Evolutionary conservation across 257 asterid genomes (phyloP), one percentile per base, ranked within the genome.

Genomic region (Capsicum rhomboideum): DNA sequence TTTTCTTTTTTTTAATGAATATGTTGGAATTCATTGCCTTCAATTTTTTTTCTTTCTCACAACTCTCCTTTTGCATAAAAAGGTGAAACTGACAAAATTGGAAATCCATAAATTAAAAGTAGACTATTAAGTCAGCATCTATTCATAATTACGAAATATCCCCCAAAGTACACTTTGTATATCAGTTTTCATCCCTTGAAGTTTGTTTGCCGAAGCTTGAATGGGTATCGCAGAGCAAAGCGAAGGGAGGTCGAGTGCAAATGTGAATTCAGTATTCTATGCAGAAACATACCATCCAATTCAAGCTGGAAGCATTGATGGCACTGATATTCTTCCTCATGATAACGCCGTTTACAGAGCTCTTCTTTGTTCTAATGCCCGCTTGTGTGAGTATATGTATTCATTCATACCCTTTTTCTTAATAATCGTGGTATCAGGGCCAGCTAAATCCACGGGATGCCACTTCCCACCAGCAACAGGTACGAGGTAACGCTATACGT

Each of bases 231-330:
- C 46, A 74, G 80, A 72, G 55, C n/a, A 44, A 10, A 72, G 18
- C 14, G 58, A 46, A 13, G 12, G 56, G 40, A 44, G 80, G 58
- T 74, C 42, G 12, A 14, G 8, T 13, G 80, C 14, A 4, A 86
- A 82, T 79, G 11, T 90, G 23, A 93, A 90, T 78, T 90, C 98
- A 82, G 99, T 97, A 77, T 97, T 97, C 90, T 97, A 95, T 74
- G 97, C 98, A 18, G 91, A 90, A 1, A 28, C 85, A 37, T 97
- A 97, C 92, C 99, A 97, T 85, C 98, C 98, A 44, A 97, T 97
- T 79, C 99, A 97, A 91, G 95, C 96, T 54, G 98, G 98, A 56
- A 97, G 99, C 91, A 97, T 97, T 75, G 98, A 97, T 85, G 99
- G 99, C 79, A 97, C 97, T 17, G 98, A 97, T 71, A 91, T 85